These are phyloP conservation scores for Schwanniomyces occidentalis DNA, from an alignment of 805 yeast species.

Conservation along the genomic window DNA sequence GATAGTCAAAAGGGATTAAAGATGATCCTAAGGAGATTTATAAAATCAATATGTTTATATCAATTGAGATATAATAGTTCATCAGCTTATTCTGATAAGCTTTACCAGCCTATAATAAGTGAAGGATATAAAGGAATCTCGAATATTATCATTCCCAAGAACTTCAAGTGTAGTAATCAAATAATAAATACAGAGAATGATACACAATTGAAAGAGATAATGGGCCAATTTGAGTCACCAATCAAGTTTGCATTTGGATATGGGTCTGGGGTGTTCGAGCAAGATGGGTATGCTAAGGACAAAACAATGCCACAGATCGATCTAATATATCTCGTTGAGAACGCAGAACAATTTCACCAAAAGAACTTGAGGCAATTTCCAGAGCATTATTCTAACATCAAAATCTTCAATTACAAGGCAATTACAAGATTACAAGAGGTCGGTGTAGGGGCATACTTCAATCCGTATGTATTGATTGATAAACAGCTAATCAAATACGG, in stretches of 20 bases:
- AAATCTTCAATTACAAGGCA: constrained; percentile 48
- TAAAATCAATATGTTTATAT: background rate
- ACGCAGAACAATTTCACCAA: constrained; percentile 75
- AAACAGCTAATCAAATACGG: constrained; percentile 74
- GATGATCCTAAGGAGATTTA: constrained; percentile 1
- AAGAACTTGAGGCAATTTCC: constrained; percentile 67
- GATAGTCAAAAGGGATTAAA: no score
- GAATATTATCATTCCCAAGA: constrained; percentile 42
- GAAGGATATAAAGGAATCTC: constrained; percentile 25
- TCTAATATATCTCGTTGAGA: constrained; percentile 76
- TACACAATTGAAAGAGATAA: constrained; percentile 46
- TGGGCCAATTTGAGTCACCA: constrained; percentile 67
- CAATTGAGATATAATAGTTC: constrained; percentile 5
- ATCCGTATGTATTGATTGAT: constrained; percentile 76
- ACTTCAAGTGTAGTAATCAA: constrained; percentile 59
- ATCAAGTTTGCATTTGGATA: constrained; percentile 84
- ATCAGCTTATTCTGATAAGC: constrained; percentile 26
- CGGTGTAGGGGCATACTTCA: constrained; percentile 93
- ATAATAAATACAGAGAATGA: constrained; percentile 43
- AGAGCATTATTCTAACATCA: constrained; percentile 73
- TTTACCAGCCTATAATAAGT: constrained; percentile 25
- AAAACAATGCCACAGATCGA: constrained; percentile 62
- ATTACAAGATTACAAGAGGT: constrained; percentile 59
- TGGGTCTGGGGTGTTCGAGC: constrained; percentile 91
- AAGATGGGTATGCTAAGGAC: constrained; percentile 40